Conservation (phyloP, 1,284 basidiomycete genomes). For the Pisolithus thermaeus region DNA sequence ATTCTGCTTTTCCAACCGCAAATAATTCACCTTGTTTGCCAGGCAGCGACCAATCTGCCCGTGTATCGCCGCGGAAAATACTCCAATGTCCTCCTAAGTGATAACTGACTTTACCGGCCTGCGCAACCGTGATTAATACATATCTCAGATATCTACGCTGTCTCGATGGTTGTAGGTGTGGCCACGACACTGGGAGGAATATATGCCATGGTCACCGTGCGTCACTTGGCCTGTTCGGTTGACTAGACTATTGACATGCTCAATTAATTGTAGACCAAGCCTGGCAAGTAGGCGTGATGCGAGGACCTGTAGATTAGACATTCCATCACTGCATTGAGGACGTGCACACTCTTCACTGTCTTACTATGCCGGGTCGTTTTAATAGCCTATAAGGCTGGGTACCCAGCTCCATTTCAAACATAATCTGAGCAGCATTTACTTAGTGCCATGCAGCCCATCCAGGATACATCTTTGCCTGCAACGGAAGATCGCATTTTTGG, state of each 20-base stretch:
- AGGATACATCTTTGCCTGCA: constrained; percentile 70
- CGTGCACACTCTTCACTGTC: constrained; percentile 3
- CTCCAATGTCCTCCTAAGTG: constrained; percentile 45
- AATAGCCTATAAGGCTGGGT: no score
- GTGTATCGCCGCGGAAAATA: constrained; percentile 44
- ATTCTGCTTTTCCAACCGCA: background rate
- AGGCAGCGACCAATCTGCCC: constrained; percentile 36
- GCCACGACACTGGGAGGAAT: constrained; percentile 44
- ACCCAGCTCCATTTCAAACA: no score
- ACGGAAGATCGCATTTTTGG: background rate
- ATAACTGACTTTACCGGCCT: constrained; percentile 1
- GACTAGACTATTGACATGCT: background rate
- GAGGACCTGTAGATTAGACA: constrained; percentile 6
- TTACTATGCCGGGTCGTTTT: background rate
- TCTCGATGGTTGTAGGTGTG: constrained; percentile 50
- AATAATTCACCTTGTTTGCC: constrained; percentile 8
- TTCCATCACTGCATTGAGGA: constrained; percentile 2
- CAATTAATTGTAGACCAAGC: constrained; percentile 15
- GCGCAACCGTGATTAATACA: constrained; percentile 1
- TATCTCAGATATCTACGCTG: constrained; percentile 46
- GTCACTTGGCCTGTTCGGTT: constrained; percentile 15
- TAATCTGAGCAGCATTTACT: constrained; percentile 7
- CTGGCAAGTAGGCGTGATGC: constrained; percentile 19
- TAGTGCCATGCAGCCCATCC: constrained; percentile 86
- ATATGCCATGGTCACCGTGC: constrained; percentile 47